phyloP scores from a whole-genome alignment of 192 early-diverging fungal genomes.

The Kappamyces sp. region DNA sequence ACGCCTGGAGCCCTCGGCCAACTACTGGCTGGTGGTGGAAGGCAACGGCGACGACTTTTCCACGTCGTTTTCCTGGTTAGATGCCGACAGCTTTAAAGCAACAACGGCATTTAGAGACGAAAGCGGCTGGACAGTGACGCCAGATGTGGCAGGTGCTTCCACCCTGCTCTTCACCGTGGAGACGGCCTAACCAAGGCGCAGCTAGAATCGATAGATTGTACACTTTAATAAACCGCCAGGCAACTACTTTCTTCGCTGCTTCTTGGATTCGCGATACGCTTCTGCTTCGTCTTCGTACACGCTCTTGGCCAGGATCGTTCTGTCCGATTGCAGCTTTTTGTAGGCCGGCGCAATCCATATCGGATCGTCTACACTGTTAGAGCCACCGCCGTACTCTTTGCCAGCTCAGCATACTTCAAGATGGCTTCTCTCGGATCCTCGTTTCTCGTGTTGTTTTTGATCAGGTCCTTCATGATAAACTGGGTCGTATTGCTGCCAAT shows the following conservation, averaged over 20 bases:
- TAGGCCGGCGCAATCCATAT: slow-evolving; percentile 84
- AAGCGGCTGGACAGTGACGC: background rate
- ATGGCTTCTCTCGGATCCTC: slow-evolving; percentile 93
- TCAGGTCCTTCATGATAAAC: slow-evolving; percentile 68
- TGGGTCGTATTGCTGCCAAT: slow-evolving; percentile 80
- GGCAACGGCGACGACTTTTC: background rate
- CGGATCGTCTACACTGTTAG: slow-evolving; percentile 52
- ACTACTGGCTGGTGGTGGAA: slow-evolving; percentile 12
- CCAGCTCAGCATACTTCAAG: slow-evolving; percentile 74
- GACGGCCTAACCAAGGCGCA: too few species aligned
- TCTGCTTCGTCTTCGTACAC: slow-evolving; percentile 61
- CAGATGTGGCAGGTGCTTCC: background rate
- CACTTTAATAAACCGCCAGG: background rate
- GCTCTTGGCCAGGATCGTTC: slow-evolving; percentile 56
- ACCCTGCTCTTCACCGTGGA: background rate
- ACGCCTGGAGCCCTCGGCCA: background rate
- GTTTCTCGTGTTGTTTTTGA: slow-evolving; percentile 52
- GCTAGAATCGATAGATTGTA: background rate
- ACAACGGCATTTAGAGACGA: slow-evolving; percentile 10
- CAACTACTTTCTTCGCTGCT: slow-evolving; percentile 37
- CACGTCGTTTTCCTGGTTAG: slow-evolving; percentile 6
- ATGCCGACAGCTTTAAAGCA: slow-evolving; percentile 7
- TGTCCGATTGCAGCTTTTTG: slow-evolving; percentile 61
- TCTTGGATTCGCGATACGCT: slow-evolving; percentile 40
- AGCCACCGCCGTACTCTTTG: slow-evolving; percentile 42